Percentiles rank a stretch among this genome's conserved stretches.
These are phyloP conservation scores for Zoysia matrella DNA, from an alignment of 202 grass and related monocot species.

Conservation along the genomic window DNA sequence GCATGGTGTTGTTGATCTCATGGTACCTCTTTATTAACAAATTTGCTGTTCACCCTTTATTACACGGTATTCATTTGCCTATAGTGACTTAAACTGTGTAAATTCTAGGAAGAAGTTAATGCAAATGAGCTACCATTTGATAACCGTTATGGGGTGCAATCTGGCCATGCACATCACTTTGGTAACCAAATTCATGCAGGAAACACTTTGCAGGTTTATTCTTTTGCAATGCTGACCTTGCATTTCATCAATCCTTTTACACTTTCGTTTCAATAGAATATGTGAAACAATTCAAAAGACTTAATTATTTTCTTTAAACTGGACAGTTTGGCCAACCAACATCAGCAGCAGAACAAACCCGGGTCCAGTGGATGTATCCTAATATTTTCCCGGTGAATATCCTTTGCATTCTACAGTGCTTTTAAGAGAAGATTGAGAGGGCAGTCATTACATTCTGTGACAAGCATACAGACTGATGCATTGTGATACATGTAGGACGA, in stretches of 20 bases:
- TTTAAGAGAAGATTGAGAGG: background rate
- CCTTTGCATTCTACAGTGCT: constrained; percentile 27
- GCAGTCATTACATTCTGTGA: constrained; percentile 4
- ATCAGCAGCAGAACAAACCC: constrained; percentile 46
- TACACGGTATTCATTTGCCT: background rate
- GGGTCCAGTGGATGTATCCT: constrained; percentile 51
- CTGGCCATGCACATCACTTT: constrained; percentile 51
- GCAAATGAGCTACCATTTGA: constrained; percentile 71
- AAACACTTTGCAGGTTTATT: constrained; percentile 61
- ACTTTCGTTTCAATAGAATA: background rate
- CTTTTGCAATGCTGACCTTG: constrained; percentile 25
- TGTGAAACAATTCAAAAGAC: constrained; percentile 22
- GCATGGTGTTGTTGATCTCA: constrained; percentile 66
- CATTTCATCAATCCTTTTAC: constrained; percentile 13
- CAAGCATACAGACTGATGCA: constrained; percentile 20
- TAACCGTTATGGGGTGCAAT: constrained; percentile 59
- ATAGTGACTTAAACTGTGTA: constrained; percentile 31
- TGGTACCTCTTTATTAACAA: constrained; percentile 47
- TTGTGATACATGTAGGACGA: constrained; percentile 57
- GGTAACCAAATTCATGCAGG: constrained; percentile 55
- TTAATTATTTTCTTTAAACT: constrained; percentile 39
- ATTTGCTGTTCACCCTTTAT: constrained; percentile 25
- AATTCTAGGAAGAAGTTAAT: constrained; percentile 71
- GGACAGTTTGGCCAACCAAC: constrained; percentile 65
- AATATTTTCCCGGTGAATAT: constrained; percentile 48